These are phyloP conservation scores for Calonectria ilicicola DNA, from an alignment of 2,329 filamentous ascomycete genomes.

Conservation along the genomic window DNA sequence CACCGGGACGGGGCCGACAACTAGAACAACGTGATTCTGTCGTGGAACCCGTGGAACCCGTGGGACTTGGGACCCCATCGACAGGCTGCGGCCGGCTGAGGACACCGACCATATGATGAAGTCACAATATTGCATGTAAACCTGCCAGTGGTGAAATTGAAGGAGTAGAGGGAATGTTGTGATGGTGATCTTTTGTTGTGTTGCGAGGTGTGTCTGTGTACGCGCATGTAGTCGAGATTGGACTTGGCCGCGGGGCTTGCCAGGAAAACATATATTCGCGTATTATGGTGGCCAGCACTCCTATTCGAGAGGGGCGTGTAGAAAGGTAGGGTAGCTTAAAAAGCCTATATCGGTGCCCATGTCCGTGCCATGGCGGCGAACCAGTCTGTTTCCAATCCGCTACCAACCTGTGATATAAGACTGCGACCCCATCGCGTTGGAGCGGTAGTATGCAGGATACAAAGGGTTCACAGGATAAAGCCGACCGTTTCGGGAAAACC, in stretches of 20 bases:
- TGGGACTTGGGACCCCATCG: slow-evolving; percentile 19
- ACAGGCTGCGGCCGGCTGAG: slow-evolving; percentile 11
- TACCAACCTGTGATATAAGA: background rate
- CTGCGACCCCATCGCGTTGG: background rate
- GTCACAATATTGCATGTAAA: background rate
- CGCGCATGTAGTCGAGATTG: slow-evolving; percentile 15
- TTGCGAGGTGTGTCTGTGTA: background rate
- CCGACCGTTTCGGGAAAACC: slow-evolving; percentile 16
- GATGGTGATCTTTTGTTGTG: background rate
- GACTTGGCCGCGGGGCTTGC: background rate
- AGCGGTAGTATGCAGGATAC: background rate
- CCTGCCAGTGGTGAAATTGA: background rate
- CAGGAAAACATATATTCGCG: slow-evolving; percentile 1
- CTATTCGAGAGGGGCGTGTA: background rate
- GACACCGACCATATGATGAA: background rate
- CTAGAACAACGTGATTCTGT: slow-evolving; percentile 25
- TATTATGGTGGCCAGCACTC: background rate
- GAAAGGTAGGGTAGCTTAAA: background rate
- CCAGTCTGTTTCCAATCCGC: background rate
- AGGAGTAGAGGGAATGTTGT: background rate
- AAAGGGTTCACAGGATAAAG: background rate
- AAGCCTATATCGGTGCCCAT: slow-evolving; percentile 2
- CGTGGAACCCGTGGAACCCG: slow-evolving; percentile 7
- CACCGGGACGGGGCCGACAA: slow-evolving; percentile 1
- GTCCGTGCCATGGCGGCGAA: background rate